Base-by-base conservation (phyloP, 495 filamentous ascomycete genomes). In the Podospora pseudopauciseta region DNA sequence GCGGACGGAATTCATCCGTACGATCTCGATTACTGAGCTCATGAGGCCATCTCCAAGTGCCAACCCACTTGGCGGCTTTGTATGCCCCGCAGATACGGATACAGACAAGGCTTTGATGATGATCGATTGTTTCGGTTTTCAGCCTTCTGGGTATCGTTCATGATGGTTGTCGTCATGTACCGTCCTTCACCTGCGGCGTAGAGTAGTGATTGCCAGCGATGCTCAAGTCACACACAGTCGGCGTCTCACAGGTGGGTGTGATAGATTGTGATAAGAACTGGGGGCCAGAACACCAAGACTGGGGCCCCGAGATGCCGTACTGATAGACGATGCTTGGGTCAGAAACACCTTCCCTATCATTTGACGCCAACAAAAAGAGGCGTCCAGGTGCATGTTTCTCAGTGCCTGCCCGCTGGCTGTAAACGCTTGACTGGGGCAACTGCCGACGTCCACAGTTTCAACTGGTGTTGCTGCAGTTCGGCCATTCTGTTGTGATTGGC, bases 401-500 rank as follows among this genome's bases (percentile, higher is more conserved):
- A 58, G 23, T 58, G 55, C 5, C 54, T n/a, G 5, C 54, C 54
- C 9, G 54, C 54, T 1, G 15, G 16, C 11, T 16, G 23, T 30
- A 5, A 13, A 19, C 57, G 34, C 58, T 61, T 63, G 28, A 54
- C 32, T 23, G 54, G 5, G 18, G 23, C 55, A 58, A 58, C n/a
- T 58, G 55, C 23, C 55, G 55, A 15, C 55, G 13, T 20, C 18
- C 55, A 19, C n/a, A 19, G 58, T 68, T 68, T 68, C 61, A 64
- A 39, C 30, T 57, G 53, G n/a, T 26, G 20, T 28, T 59, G 60
- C 6, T 34, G 49, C 49, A n/a, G 58, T 9, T 20, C n/a, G 11
- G 18, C 16, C 39, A 26, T 53, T n/a, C 20, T 62, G 60, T 15
- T 2, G 16, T 34, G 54, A 60, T 64, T 53, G 66, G 28, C 55